Conservation (phyloP, 2,329 filamentous ascomycete genomes). For the Sclerotinia subarctica region DNA sequence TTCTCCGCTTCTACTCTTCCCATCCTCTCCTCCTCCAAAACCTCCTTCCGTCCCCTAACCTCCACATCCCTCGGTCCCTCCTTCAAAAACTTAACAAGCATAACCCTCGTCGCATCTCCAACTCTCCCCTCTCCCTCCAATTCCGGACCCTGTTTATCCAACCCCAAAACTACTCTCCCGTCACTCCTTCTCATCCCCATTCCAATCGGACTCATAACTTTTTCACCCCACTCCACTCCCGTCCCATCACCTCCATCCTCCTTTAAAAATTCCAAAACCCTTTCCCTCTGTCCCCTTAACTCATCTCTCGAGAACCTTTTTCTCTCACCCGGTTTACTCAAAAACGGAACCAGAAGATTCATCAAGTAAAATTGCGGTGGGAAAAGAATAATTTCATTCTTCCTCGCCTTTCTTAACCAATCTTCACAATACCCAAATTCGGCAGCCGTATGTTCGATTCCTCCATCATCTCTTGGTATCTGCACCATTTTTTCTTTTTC, state of each 20-base stretch:
- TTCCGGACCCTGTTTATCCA: slow-evolving; percentile 59
- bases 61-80: slow-evolving; percentile 53
- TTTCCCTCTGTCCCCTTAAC: slow-evolving; percentile 49
- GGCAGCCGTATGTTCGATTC: slow-evolving; percentile 66
- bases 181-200: slow-evolving; percentile 51
- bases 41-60: slow-evolving; percentile 49
- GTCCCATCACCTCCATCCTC: slow-evolving; percentile 43
- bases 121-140: slow-evolving; percentile 47
- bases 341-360: slow-evolving; percentile 53
- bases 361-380: slow-evolving; percentile 84
- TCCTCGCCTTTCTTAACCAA: slow-evolving; percentile 65
- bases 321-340: slow-evolving; percentile 37
- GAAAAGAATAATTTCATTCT: slow-evolving; percentile 75
- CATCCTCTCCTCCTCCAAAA: slow-evolving; percentile 47
- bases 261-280: slow-evolving; percentile 53
- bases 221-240: slow-evolving; percentile 51
- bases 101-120: slow-evolving; percentile 58
- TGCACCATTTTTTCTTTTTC: not conserved
- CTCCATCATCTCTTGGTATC: slow-evolving; percentile 53
- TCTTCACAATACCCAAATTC: slow-evolving; percentile 66
- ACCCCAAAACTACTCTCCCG: slow-evolving; percentile 49
- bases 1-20: not conserved
- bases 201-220: slow-evolving; percentile 56
- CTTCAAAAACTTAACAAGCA: slow-evolving; percentile 53
- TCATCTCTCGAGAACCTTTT: slow-evolving; percentile 30